phyloP scores from a whole-genome alignment of 2,329 filamentous ascomycete species.

The Chaetomiaceae sp. region DNA sequence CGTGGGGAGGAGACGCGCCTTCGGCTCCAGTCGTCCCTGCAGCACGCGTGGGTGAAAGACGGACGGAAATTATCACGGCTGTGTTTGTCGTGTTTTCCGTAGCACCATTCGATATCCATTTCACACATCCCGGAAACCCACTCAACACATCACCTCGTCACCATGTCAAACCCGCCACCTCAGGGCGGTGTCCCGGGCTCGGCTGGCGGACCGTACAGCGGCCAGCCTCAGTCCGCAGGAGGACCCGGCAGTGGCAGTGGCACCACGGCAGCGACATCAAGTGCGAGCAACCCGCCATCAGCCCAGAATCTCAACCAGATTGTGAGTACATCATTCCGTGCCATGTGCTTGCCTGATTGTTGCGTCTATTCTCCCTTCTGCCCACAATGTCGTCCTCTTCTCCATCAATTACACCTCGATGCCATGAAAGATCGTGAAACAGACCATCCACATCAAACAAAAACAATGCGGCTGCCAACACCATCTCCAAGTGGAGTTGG shows the following conservation, averaged over 20 bases:
- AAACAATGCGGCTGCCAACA: too few species aligned
- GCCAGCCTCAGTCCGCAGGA: conserved; percentile 24
- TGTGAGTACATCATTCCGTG: conserved; percentile 51
- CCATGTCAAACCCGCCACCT: conserved; percentile 22
- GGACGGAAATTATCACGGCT: not conserved
- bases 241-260: conserved; percentile 18
- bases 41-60: not conserved
- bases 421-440: too few species aligned
- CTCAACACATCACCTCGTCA: too few species aligned
- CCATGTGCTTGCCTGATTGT: too few species aligned
- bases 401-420: too few species aligned
- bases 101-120: not conserved
- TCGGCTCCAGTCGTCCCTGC: not conserved
- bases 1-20: conserved; percentile 5
- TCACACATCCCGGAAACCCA: too few species aligned
- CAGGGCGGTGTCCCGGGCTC: conserved; percentile 17
- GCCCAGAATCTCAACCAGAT: conserved; percentile 95
- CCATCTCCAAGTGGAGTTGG: too few species aligned
- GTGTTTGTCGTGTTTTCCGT: not conserved
- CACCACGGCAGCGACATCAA: conserved; percentile 8
- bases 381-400: too few species aligned
- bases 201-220: conserved; percentile 18
- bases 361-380: too few species aligned
- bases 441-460: too few species aligned
- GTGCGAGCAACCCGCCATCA: conserved; percentile 47